Evolutionary conservation across 2,329 filamentous ascomycete genomes (phyloP).

Genomic region (Aspergillus awamori): DNA sequence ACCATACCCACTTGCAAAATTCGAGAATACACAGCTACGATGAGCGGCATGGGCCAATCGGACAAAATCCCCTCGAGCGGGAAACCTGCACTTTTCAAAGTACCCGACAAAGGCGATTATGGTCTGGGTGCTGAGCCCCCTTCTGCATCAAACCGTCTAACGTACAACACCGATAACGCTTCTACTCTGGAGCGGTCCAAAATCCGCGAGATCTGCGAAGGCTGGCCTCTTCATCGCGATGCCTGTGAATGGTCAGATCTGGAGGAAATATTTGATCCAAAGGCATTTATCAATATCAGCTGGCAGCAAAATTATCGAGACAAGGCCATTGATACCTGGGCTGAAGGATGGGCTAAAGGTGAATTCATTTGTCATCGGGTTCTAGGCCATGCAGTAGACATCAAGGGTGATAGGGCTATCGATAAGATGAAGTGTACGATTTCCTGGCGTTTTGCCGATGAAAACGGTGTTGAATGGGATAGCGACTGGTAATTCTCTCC

Average conservation of each 20-base stretch:
- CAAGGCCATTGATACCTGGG: constrained; percentile 7
- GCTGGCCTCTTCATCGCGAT: constrained; percentile 11
- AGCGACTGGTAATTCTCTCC: neutral
- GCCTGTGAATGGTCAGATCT: constrained; percentile 12
- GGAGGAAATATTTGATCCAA: neutral
- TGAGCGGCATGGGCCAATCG: neutral
- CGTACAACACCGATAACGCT: neutral
- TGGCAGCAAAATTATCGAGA: constrained; percentile 12
- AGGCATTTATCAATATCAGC: constrained; percentile 7
- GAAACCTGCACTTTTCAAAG: neutral
- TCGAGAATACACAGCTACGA: neutral
- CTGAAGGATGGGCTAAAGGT: constrained; percentile 5
- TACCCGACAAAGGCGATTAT: neutral
- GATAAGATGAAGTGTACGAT: constrained; percentile 14
- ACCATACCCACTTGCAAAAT: neutral
- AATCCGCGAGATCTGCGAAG: constrained; percentile 10
- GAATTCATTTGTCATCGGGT: constrained; percentile 8
- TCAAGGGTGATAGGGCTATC: constrained; percentile 7
- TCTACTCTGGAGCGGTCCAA: constrained; percentile 4
- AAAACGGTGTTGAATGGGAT: constrained; percentile 8
- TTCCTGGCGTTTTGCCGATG: constrained; percentile 8
- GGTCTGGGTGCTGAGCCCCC: neutral
- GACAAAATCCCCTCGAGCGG: neutral
- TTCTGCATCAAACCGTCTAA: neutral
- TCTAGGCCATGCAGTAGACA: constrained; percentile 5